Conservation (phyloP, 176 grass and related monocot species). For the Eragrostis curvula region DNA sequence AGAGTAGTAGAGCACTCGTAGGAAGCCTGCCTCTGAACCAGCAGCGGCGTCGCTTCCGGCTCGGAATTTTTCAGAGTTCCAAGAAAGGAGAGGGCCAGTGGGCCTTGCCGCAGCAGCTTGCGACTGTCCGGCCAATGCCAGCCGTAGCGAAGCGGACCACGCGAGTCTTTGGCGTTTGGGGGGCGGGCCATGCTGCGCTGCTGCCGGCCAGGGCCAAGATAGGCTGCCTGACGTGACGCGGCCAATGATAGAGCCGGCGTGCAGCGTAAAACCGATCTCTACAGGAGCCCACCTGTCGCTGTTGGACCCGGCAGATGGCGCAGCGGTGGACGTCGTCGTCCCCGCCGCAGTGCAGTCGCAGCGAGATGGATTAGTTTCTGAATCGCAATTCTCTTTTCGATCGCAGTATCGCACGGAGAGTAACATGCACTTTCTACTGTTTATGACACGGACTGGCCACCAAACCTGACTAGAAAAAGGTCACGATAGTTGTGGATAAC, state of each 20-base stretch:
- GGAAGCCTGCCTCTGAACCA: neutral
- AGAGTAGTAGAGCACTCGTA: no score
- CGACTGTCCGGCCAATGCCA: constrained; percentile 12
- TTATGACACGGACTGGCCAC: constrained; percentile 35
- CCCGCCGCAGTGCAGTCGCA: neutral
- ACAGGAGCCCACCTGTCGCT: constrained; percentile 1
- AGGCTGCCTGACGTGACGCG: constrained; percentile 8
- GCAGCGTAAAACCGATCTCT: neutral
- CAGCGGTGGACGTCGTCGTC: constrained; percentile 13
- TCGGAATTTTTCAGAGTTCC: neutral
- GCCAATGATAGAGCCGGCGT: neutral
- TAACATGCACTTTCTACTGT: neutral
- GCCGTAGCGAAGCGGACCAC: constrained; percentile 37
- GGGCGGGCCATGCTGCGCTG: constrained; percentile 23
- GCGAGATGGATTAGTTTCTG: neutral
- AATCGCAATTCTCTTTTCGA: neutral
- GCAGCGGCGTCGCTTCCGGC: neutral
- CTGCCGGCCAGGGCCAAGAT: constrained; percentile 12
- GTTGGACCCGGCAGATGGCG: neutral
- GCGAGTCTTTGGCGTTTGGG: neutral
- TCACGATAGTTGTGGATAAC: constrained; percentile 31
- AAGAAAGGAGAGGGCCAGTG: neutral
- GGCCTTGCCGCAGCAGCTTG: neutral
- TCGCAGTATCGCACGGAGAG: neutral
- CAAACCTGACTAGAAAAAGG: constrained; percentile 5